These are phyloP conservation scores for Rhododendron ferrugineum DNA, from an alignment of 148 eudicot species.

Conservation along the genomic window DNA sequence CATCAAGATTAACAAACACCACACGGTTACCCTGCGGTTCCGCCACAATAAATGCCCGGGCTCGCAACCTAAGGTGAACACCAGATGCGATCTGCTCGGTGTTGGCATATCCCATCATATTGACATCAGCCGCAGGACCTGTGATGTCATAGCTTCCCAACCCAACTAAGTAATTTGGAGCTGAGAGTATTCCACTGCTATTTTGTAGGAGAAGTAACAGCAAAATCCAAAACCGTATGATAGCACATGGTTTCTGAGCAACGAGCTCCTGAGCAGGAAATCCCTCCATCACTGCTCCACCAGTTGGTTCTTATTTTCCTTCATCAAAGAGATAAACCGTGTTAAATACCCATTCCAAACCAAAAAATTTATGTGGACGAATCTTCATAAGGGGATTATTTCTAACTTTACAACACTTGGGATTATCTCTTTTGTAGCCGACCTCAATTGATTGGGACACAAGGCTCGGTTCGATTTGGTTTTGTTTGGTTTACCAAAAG, in stretches of 20 bases:
- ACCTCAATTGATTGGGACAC: neutral
- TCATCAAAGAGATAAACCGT: slow-evolving; percentile 1
- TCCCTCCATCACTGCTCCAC: slow-evolving; percentile 31
- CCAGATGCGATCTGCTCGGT: slow-evolving; percentile 70
- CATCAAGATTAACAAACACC: slow-evolving; percentile 90
- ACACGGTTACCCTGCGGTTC: slow-evolving; percentile 73
- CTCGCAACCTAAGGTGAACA: slow-evolving; percentile 80
- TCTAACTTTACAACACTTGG: neutral
- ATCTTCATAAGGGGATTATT: neutral
- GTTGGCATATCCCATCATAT: slow-evolving; percentile 99
- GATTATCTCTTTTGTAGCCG: neutral
- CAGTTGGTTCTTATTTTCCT: slow-evolving; percentile 24
- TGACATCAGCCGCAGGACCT: slow-evolving; percentile 96
- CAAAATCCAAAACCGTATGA: slow-evolving; percentile 31
- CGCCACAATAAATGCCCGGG: slow-evolving; percentile 83
- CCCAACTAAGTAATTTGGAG: slow-evolving; percentile 71
- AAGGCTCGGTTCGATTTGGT: neutral
- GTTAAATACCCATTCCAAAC: neutral
- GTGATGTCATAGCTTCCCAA: slow-evolving; percentile 97
- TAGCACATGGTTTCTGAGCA: slow-evolving; percentile 17
- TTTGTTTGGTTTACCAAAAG: neutral
- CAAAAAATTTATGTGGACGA: neutral
- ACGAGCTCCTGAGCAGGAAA: slow-evolving; percentile 8
- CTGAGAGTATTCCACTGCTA: slow-evolving; percentile 29
- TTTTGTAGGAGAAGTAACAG: slow-evolving; percentile 28